Evolutionary conservation across 176 grass and related monocot species (phyloP).

Genomic region (Cenchrus purpureus): DNA sequence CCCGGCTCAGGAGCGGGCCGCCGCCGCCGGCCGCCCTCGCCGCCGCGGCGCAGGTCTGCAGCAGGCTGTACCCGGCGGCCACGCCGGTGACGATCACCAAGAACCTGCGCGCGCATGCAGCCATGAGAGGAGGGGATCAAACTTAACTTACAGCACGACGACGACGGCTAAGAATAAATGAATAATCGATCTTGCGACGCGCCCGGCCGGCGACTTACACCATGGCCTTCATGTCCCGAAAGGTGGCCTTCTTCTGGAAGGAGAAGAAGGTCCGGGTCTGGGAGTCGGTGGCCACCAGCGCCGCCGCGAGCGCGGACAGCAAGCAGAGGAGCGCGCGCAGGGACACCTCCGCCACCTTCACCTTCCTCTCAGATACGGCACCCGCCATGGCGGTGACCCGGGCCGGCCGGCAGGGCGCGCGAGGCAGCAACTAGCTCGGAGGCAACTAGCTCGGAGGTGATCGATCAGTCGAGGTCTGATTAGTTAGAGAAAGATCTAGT

Average conservation of each 20-base stretch:
- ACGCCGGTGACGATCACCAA: slow-evolving; percentile 51
- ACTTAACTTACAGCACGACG: too few relatives aligned
- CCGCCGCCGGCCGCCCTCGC: background rate
- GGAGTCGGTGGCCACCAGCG: slow-evolving; percentile 56
- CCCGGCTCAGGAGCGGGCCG: slow-evolving; percentile 14
- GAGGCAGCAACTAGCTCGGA: background rate
- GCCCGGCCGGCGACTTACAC: background rate
- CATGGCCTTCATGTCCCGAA: slow-evolving; percentile 75
- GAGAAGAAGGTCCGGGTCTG: slow-evolving; percentile 72
- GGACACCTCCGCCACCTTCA: slow-evolving; percentile 64
- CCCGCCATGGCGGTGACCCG: background rate
- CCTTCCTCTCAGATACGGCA: slow-evolving; percentile 54
- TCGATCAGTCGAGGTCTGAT: background rate
- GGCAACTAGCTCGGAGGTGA: background rate
- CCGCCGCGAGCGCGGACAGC: slow-evolving; percentile 41
- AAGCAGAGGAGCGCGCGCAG: slow-evolving; percentile 50
- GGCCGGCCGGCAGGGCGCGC: too few relatives aligned
- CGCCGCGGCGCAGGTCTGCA: slow-evolving; percentile 43
- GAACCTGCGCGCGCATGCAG: background rate
- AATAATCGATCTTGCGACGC: too few relatives aligned
- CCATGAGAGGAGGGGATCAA: too few relatives aligned
- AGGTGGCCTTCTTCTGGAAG: slow-evolving; percentile 60
- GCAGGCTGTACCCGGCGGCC: slow-evolving; percentile 72
- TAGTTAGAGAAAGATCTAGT: background rate
- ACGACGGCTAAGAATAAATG: too few relatives aligned